Evolutionary conservation across 2,329 filamentous ascomycete species (phyloP), one percentile per base, ranked within the genome.

Genomic region (Cyclaneusma minus): DNA sequence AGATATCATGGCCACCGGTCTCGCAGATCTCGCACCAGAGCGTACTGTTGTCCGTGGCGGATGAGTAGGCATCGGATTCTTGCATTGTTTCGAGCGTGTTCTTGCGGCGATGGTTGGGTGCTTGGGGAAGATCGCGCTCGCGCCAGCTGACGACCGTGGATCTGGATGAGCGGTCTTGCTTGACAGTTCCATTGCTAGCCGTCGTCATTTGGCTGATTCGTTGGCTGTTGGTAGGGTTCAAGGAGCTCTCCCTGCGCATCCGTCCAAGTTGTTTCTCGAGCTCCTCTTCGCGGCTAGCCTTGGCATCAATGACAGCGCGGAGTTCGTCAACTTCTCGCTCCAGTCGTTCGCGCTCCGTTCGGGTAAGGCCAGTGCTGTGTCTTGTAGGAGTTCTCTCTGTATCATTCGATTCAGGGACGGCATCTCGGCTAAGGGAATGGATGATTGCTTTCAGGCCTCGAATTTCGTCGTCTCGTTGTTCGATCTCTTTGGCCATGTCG

Each of bases 1-100:
- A 60, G 33, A 95, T 93, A 43, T 95, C 87, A 46, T 95, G 87
- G 10, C 87, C 85, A 24, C 70, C 66, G 17, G 80, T 81, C 56
- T 94, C 85, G 55, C 87, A 95, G 35, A 95, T 89, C 54, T 95
- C 89, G 52, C 87, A 95, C 79, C 81, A 92, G 35, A 85, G 64
- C 10, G 64, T 68, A 47, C 71, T 79, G 41, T 64, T 22, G 46
- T 84, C 80, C 20, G 77, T 81, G 13, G 69, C 65, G 15, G 67
- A 70, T 19, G 77, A 80, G 49, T 76, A 65, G 9, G 63, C 60
- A 39, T 79, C 76, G 43, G 68, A 79, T 49, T 79, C 76, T 21
- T 62, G 63, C 72, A 78, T 79, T 4, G 71, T 69, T 32, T 76
- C 72, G 8, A 81, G 54, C 3, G 65, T 70, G 28, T 57, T 54